These are phyloP conservation scores for Trichomonas vaginalis DNA, from an alignment of 208 protist genomes.

Conservation along the genomic window DNA sequence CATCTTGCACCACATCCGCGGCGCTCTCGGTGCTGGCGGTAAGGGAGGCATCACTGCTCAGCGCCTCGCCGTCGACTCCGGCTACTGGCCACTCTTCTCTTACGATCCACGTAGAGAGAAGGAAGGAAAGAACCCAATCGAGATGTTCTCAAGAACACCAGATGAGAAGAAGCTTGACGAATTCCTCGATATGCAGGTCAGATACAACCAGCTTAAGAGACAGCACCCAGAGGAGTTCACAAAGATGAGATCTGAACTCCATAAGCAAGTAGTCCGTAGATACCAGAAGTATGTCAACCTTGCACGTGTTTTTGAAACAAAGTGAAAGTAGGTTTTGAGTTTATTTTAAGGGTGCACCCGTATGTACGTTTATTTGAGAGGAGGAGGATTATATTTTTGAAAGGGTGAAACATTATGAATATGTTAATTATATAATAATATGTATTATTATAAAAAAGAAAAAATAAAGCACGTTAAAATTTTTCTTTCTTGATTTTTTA, in stretches of 20 bases:
- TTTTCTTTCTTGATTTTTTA: too few relatives aligned
- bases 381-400: too few relatives aligned
- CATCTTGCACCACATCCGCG: constrained; percentile 25
- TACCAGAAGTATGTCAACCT: not conserved
- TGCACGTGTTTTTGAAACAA: not conserved
- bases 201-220: not conserved
- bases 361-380: too few relatives aligned
- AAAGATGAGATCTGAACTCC: not conserved
- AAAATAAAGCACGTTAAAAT: too few relatives aligned
- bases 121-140: not conserved
- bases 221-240: not conserved
- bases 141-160: not conserved
- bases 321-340: not conserved
- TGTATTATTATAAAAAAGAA: too few relatives aligned
- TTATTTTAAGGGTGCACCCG: too few relatives aligned
- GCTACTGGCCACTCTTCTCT: not conserved
- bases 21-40: not conserved
- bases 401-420: too few relatives aligned
- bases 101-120: not conserved
- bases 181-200: not conserved
- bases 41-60: not conserved
- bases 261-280: not conserved
- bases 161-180: not conserved
- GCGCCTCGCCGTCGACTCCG: not conserved
- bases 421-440: too few relatives aligned